Percentiles rank a stretch among this genome's conserved stretches.
Evolutionary conservation across 2,329 filamentous ascomycete species (phyloP).

Genomic region (Colletotrichum coccodes): DNA sequence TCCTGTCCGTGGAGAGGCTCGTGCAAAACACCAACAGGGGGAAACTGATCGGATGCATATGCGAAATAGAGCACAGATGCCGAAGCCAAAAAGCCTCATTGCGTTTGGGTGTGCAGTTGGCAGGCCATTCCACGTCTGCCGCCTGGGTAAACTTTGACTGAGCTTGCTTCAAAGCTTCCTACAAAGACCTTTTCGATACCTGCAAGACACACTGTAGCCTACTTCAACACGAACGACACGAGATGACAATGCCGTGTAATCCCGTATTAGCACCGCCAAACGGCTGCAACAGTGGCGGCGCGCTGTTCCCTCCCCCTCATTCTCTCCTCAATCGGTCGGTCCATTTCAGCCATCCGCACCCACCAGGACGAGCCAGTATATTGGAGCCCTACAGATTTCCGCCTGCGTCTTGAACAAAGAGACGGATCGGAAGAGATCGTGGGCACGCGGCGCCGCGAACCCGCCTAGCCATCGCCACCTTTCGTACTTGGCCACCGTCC

Average conservation of each 20-base stretch:
- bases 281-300: constrained; percentile 1
- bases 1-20: constrained; percentile 1
- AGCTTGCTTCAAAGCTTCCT: constrained; percentile 2
- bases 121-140: constrained; percentile 19
- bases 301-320: constrained; percentile 3
- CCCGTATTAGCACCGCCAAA: not conserved
- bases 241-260: constrained; percentile 6
- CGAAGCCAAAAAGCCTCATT: not conserved
- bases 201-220: constrained; percentile 15
- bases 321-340: constrained; percentile 7
- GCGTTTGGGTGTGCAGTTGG: constrained; percentile 14
- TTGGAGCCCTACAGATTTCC: not conserved
- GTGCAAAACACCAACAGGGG: constrained; percentile 16
- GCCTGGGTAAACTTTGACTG: constrained; percentile 1
- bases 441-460: not conserved
- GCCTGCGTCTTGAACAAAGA: not conserved
- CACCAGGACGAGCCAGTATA: not conserved
- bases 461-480: constrained; percentile 17
- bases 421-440: not conserved
- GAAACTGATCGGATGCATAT: constrained; percentile 24
- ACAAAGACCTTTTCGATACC: constrained; percentile 10
- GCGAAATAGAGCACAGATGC: constrained; percentile 25
- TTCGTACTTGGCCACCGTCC: constrained; percentile 2
- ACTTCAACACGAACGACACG: not conserved
- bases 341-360: constrained; percentile 11